These are phyloP conservation scores for Kurtzmaniella natalensis DNA, from an alignment of 1,139 yeast genomes.

Conservation along the genomic window DNA sequence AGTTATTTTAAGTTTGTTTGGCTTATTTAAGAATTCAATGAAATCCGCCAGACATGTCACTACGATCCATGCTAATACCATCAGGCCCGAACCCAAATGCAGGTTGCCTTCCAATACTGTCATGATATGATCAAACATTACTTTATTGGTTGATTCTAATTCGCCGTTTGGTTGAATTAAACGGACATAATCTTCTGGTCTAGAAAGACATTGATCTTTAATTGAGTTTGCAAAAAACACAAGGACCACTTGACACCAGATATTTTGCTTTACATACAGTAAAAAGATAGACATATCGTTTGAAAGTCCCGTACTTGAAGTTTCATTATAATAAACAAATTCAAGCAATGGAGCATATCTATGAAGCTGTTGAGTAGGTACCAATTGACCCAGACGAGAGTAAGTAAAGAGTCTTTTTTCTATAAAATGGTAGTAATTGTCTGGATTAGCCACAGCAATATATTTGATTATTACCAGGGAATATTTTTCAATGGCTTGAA, in stretches of 20 bases:
- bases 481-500: slow-evolving; percentile 40
- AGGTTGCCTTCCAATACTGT: slow-evolving; percentile 31
- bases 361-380: slow-evolving; percentile 38
- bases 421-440: slow-evolving; percentile 41
- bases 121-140: slow-evolving; percentile 31
- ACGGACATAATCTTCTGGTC: slow-evolving; percentile 46
- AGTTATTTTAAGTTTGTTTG: slow-evolving; percentile 28
- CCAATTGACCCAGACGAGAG: slow-evolving; percentile 30
- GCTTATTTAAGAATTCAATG: slow-evolving; percentile 25
- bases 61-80: slow-evolving; percentile 33
- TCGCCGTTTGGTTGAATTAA: slow-evolving; percentile 26
- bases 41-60: slow-evolving; percentile 35
- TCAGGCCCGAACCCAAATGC: slow-evolving; percentile 21
- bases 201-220: slow-evolving; percentile 52
- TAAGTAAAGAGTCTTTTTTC: slow-evolving; percentile 32
- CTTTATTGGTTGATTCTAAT: slow-evolving; percentile 22
- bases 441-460: slow-evolving; percentile 54
- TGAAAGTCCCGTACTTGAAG: slow-evolving; percentile 33
- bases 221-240: slow-evolving; percentile 48
- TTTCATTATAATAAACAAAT: slow-evolving; percentile 41
- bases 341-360: slow-evolving; percentile 49
- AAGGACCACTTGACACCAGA: slow-evolving; percentile 53
- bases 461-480: slow-evolving; percentile 44
- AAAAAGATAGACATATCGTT: slow-evolving; percentile 35
- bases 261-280: slow-evolving; percentile 40